Base-by-base conservation (phyloP, 169 alveolate species). In the Theileria sp. region DNA sequence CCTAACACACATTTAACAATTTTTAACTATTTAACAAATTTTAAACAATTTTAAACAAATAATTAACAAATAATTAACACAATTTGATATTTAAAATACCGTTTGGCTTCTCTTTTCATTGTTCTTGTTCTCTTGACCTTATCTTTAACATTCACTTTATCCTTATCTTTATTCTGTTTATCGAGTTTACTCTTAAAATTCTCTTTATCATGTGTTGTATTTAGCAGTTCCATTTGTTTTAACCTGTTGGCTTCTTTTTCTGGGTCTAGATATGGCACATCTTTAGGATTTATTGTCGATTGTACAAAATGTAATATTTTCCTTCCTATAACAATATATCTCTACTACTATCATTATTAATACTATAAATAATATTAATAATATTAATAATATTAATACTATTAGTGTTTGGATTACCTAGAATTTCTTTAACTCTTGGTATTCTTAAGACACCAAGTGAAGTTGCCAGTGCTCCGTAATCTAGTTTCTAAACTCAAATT, bases 341-440 rank as follows among this genome's bases (percentile, higher is more conserved):
- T 3, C 61, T 19, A 65, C 1, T 19, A 30, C 1, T 34, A 30
- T 6, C 6, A 64, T 19, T 32, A 32, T 1, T 32, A 32, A 32
- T 3, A 32, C 36, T 32, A 32, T 32, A 5, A 34, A n/a, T 21
- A 66, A 25, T 15, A 66, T 3, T 7, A 5, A 21, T n/a, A n/a
- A n/a, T 32, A 32, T 1, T 32, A 32, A 32, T 3, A 32, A 1
- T 32, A 32, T 32, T 1, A 34, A n/a, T 21, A 66, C 1, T 15
- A 66, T 3, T 7, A 5, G 7, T 66, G 74, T 0, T 21, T 25
- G 17, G 23, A 73, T 60, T 60, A 34, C 96, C 96, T 21, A 95
- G 86, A 23, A 96, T 95, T 81, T 97, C 99, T 88, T 94, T 95
- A 28, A 95, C 95, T 86, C 99, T 81, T 0, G 99, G 99, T 9